Percentiles rank a stretch among this genome's conserved stretches.
These are phyloP conservation scores for Polyplosphaeria fusca DNA, from an alignment of 495 filamentous ascomycete species.

Conservation along the genomic window DNA sequence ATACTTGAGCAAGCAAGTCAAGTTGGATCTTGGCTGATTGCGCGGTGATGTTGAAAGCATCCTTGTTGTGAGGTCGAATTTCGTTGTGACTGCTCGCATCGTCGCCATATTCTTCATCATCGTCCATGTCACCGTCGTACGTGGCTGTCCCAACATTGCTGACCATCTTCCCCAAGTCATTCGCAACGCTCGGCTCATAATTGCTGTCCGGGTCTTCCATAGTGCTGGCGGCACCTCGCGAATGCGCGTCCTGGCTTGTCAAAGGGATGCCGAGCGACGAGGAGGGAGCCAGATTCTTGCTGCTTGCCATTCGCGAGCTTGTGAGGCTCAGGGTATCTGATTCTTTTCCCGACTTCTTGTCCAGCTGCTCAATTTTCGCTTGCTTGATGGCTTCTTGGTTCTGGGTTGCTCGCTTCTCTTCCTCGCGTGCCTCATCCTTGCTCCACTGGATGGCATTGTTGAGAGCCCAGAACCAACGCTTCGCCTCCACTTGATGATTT, in stretches of 20 bases:
- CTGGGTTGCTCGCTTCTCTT: slow-evolving; percentile 68
- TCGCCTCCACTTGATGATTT: slow-evolving; percentile 90
- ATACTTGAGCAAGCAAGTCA: slow-evolving; percentile 80
- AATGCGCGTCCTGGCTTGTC: slow-evolving; percentile 41
- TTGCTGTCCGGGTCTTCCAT: slow-evolving; percentile 59
- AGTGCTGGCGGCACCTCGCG: slow-evolving; percentile 41
- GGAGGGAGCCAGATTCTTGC: slow-evolving; percentile 27
- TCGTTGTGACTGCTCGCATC: slow-evolving; percentile 83
- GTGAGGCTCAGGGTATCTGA: slow-evolving; percentile 51
- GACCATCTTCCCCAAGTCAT: slow-evolving; percentile 48
- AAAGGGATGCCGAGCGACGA: slow-evolving; percentile 47
- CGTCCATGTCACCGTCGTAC: slow-evolving; percentile 57
- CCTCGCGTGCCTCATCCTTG: slow-evolving; percentile 92
- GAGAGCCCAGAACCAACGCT: slow-evolving; percentile 95
- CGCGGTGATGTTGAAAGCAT: slow-evolving; percentile 91
- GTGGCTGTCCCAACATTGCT: slow-evolving; percentile 49
- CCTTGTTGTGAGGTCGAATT: slow-evolving; percentile 67
- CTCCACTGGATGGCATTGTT: slow-evolving; percentile 99
- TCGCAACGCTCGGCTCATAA: slow-evolving; percentile 57
- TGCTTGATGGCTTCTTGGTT: slow-evolving; percentile 74
- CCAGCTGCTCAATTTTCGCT: slow-evolving; percentile 62
- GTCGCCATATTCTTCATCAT: slow-evolving; percentile 75
- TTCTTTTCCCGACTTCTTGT: slow-evolving; percentile 43
- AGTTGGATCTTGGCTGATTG: slow-evolving; percentile 92
- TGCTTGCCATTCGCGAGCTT: slow-evolving; percentile 29